Evolutionary conservation across 345 rosid genomes (phyloP).

Genomic region (Capsella bursapastoris): DNA sequence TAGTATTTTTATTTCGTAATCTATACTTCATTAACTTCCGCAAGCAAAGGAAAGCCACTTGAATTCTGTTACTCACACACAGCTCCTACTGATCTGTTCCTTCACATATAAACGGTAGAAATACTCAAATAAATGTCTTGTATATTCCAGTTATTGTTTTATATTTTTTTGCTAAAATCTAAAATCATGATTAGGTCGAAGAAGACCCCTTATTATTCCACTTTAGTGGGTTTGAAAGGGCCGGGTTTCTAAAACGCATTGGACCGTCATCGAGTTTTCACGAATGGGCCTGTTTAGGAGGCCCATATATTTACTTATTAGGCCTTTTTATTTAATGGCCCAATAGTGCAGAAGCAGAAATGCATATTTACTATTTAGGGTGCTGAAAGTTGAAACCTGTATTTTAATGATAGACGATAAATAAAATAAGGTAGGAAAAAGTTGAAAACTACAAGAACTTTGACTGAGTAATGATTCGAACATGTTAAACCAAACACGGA

Average conservation of each 20-base stretch:
- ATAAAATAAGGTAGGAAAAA: conserved; percentile 12
- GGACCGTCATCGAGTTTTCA: background rate
- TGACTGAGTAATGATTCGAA: conserved; percentile 42
- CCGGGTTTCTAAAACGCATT: background rate
- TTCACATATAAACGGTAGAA: conserved; percentile 18
- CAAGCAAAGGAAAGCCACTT: conserved; percentile 49
- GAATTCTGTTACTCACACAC: conserved; percentile 37
- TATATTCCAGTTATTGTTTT: background rate
- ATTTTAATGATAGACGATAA: background rate
- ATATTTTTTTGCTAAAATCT: background rate
- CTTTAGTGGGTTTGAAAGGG: background rate
- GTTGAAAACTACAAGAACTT: conserved; percentile 24
- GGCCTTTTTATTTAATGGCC: background rate
- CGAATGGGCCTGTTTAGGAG: background rate
- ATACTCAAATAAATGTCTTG: conserved; percentile 18
- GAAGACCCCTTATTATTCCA: background rate
- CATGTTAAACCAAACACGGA: conserved; percentile 36
- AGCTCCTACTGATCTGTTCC: conserved; percentile 44
- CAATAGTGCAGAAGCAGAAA: background rate
- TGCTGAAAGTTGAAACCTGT: background rate
- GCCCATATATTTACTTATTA: background rate
- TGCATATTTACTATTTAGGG: background rate
- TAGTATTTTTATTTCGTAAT: conserved; percentile 9
- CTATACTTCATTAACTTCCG: conserved; percentile 44
- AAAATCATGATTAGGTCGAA: background rate